Conservation (phyloP, 2,329 filamentous ascomycete species). For the Cladosporium sp. region DNA sequence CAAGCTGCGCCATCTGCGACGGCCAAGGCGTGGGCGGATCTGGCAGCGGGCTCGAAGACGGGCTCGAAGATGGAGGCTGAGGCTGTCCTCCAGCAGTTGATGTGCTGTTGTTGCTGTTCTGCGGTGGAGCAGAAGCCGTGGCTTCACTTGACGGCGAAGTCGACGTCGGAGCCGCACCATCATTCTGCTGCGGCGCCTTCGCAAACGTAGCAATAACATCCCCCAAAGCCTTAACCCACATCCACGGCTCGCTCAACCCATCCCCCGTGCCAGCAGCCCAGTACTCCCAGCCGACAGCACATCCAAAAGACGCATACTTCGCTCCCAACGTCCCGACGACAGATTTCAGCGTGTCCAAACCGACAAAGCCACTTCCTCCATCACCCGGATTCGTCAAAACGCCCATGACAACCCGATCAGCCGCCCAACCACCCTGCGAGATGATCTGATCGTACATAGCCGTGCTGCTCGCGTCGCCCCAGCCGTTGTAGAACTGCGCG, state of each 20-base stretch:
- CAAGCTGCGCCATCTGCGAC: slow-evolving; percentile 14
- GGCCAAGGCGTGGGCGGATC: slow-evolving; percentile 20
- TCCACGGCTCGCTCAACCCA: background rate
- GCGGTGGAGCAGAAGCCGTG: background rate
- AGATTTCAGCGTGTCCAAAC: slow-evolving; percentile 15
- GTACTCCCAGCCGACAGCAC: slow-evolving; percentile 29
- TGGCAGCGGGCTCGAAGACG: slow-evolving; percentile 1
- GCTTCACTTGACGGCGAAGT: background rate
- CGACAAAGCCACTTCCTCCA: slow-evolving; percentile 26
- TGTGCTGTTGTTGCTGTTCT: background rate
- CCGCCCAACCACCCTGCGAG: slow-evolving; percentile 18
- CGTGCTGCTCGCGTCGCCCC: slow-evolving; percentile 24
- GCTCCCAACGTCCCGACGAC: slow-evolving; percentile 21
- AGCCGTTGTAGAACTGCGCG: slow-evolving; percentile 29
- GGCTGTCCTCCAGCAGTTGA: background rate
- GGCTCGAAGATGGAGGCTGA: background rate
- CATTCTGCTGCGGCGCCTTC: background rate
- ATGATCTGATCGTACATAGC: slow-evolving; percentile 26
- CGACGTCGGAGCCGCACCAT: background rate
- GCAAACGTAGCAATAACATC: background rate
- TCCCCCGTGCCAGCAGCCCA: slow-evolving; percentile 23
- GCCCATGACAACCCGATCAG: slow-evolving; percentile 24
- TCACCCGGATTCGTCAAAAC: slow-evolving; percentile 23
- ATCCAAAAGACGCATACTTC: slow-evolving; percentile 24
- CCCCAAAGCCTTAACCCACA: slow-evolving; percentile 7